These are phyloP conservation scores for Pythium phragmiticola DNA, from an alignment of 352 stramenopile genomes.

Conservation along the genomic window DNA sequence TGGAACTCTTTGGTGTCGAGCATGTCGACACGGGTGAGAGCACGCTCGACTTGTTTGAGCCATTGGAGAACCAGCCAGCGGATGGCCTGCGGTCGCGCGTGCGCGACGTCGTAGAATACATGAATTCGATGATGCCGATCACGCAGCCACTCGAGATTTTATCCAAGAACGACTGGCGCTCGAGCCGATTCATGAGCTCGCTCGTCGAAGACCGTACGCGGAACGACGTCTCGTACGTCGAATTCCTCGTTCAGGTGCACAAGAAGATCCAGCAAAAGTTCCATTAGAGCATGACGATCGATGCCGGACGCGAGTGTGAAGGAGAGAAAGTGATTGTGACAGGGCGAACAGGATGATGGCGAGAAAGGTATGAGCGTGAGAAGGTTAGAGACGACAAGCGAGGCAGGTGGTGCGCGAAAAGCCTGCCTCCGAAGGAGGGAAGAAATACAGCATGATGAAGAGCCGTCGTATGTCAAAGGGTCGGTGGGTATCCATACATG, in stretches of 20 bases:
- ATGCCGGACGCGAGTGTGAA: not conserved
- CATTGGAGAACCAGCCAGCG: slow-evolving; percentile 50
- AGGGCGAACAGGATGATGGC: not conserved
- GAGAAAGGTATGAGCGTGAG: no score
- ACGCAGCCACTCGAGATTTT: slow-evolving; percentile 82
- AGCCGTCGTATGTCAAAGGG: not conserved
- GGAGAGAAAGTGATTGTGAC: not conserved
- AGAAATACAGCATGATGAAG: slow-evolving; percentile 8
- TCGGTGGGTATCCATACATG: no score
- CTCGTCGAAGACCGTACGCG: slow-evolving; percentile 85
- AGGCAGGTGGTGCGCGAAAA: no score
- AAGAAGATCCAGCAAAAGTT: slow-evolving; percentile 93
- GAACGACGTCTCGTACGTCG: slow-evolving; percentile 88
- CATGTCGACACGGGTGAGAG: slow-evolving; percentile 76
- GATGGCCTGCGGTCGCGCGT: slow-evolving; percentile 61
- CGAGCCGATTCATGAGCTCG: slow-evolving; percentile 81
- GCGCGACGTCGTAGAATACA: slow-evolving; percentile 70
- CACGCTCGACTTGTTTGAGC: slow-evolving; percentile 69
- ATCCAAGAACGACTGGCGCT: slow-evolving; percentile 83
- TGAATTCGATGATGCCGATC: slow-evolving; percentile 83
- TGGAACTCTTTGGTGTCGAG: slow-evolving; percentile 83
- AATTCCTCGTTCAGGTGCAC: slow-evolving; percentile 89
- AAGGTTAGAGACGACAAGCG: no score
- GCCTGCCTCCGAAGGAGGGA: not conserved
- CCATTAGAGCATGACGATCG: slow-evolving; percentile 43